Conservation (phyloP, 75 land plant species). For the Chamaecyparis obtusa region DNA sequence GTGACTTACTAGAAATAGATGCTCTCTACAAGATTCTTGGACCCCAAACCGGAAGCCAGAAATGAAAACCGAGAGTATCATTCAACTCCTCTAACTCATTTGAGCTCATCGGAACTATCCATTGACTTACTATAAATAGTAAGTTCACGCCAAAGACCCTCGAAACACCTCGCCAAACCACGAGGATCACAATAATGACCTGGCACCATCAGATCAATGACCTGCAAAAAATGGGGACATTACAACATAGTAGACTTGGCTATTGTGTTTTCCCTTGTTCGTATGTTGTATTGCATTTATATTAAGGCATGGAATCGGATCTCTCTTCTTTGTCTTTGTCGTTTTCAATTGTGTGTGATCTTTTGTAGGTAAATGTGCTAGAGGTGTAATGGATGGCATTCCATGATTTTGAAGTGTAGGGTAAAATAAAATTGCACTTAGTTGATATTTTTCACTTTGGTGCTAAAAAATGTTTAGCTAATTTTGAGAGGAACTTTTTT, state of each 20-base stretch:
- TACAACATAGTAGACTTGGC: not conserved
- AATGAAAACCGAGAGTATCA: too few relatives aligned
- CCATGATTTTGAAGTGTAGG: not conserved
- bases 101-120: too few relatives aligned
- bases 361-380: not conserved
- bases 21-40: too few relatives aligned
- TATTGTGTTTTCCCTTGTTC: not conserved
- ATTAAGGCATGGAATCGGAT: not conserved
- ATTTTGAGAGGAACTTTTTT: not conserved
- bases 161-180: too few relatives aligned
- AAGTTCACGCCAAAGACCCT: too few relatives aligned
- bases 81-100: too few relatives aligned
- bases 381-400: not conserved
- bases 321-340: not conserved
- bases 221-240: too few relatives aligned
- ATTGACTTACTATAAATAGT: too few relatives aligned
- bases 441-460: not conserved
- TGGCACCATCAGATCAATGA: too few relatives aligned
- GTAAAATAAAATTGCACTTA: not conserved
- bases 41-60: too few relatives aligned
- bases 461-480: not conserved
- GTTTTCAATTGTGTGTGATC: not conserved
- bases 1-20: too few relatives aligned
- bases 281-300: not conserved
- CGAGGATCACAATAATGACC: too few relatives aligned